Conservation (phyloP, 2,329 filamentous ascomycete genomes). For the Colletotrichum falcatum region DNA sequence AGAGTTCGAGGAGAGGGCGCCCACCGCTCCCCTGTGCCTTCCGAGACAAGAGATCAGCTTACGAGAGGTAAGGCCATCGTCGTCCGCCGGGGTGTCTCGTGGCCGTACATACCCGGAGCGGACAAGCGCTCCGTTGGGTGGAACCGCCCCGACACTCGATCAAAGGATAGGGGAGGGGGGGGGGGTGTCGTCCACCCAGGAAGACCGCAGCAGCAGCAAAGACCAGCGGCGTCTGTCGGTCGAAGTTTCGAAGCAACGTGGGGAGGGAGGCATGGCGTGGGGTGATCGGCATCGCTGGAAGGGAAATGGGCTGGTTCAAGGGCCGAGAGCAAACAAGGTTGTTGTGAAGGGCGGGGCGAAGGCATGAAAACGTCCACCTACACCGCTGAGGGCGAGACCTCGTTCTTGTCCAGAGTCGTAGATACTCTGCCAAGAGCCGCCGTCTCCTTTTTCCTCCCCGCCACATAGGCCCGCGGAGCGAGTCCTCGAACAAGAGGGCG, state of each 20-base stretch:
- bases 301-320: background rate
- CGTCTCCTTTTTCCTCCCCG: background rate
- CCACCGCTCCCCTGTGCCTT: background rate
- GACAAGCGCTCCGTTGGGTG: background rate
- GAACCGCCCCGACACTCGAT: background rate
- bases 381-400: slow-evolving; percentile 2
- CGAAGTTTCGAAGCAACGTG: background rate
- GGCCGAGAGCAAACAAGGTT: background rate
- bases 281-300: background rate
- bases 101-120: background rate
- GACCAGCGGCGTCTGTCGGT: background rate
- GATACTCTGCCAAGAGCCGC: slow-evolving; percentile 5
- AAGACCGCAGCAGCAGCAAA: background rate
- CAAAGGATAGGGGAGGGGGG: background rate
- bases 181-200: too few species aligned
- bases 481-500: background rate
- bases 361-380: slow-evolving; percentile 28
- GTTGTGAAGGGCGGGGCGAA: background rate
- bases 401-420: slow-evolving; percentile 5
- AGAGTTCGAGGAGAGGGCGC: background rate
- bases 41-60: background rate
- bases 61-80: background rate
- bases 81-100: background rate
- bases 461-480: background rate
- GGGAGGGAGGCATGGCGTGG: background rate